A percentile compares a stretch with the other conserved stretches of the same genome.
Conservation (phyloP, 345 rosid species). For the Cochlearia excelsa region DNA sequence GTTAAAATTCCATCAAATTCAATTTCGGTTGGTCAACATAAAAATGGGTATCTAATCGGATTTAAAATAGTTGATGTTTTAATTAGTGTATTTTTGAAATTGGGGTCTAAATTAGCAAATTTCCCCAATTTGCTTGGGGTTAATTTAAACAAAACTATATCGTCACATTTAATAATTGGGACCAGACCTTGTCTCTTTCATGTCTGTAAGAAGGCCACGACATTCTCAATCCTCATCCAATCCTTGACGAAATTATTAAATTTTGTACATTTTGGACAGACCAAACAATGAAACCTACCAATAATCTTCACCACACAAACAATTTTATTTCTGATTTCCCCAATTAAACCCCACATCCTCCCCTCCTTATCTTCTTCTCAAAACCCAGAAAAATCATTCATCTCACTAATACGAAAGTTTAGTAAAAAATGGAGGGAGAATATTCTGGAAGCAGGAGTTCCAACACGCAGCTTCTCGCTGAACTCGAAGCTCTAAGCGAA, state of each 20-base stretch:
- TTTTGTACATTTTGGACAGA: not conserved
- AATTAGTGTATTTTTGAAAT: too few species aligned
- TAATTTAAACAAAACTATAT: not conserved
- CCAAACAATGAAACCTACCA: conserved; percentile 25
- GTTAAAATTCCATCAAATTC: too few species aligned
- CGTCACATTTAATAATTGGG: conserved; percentile 28
- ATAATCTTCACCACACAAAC: conserved; percentile 26
- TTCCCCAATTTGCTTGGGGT: too few species aligned
- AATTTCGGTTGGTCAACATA: too few species aligned
- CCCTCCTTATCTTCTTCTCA: conserved; percentile 20
- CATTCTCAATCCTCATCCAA: conserved; percentile 29
- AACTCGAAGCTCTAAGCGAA: conserved; percentile 78
- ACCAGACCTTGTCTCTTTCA: conserved; percentile 25
- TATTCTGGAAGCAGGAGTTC: conserved; percentile 55
- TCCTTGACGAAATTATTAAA: not conserved
- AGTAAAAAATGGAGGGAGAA: conserved; percentile 46
- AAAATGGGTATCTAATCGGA: too few species aligned
- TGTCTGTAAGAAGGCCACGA: conserved; percentile 30
- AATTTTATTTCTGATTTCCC: not conserved
- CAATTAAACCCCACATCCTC: conserved; percentile 14
- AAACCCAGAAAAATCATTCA: not conserved
- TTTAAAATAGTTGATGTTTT: too few species aligned
- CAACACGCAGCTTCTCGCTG: conserved; percentile 69
- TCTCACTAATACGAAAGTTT: not conserved
- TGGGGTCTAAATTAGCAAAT: too few species aligned